Evolutionary conservation across 2,329 filamentous ascomycete genomes (phyloP), one percentile per base, ranked within the genome.

Genomic region (Nemania bipapillata): DNA sequence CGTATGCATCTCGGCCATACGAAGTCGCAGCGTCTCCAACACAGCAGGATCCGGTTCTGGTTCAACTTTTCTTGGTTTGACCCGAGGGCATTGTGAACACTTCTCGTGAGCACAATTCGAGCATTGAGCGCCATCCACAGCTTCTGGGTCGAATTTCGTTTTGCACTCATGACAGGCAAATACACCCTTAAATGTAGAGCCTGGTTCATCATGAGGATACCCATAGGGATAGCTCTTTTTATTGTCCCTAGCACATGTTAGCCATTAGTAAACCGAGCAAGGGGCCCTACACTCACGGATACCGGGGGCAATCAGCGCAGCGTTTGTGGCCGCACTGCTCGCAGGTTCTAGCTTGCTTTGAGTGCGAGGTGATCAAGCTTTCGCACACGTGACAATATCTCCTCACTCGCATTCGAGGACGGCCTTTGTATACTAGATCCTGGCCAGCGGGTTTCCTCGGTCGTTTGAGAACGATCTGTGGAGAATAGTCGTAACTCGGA

Each of bases 241-340:
- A 81, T 91, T 92, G 68, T 89, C 83, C 56, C 88, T 90, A 74
- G 71, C 73, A 71, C 47, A 7, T 20, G 49, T 72, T 63, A 73
- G 71, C 20, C 57, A 54, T 55, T 22, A 15, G 28, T 40, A 68
- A 17, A 63, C 63, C 61, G 3, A 20, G 11, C 8, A 8, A 4
- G 28, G 32, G 20, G 11, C 17, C 66, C 26, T 47, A 42, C 61
- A 89, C 91, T 79, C 87, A 93, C 86, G 93, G 93, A 75, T 93
- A 90, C 74, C 93, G 86, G 30, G 92, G 92, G 79, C 93, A 96
- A 77, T 91, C 91, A 45, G 89, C 92, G 83, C 93, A 97, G 62
- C 92, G 89, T 59, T 85, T 79, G 79, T 97, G 94, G 30, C 84
- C 82, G 79, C 94, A 97, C 45, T 83, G 84, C 7, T 83, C 80